These are phyloP conservation scores for Lophiostoma macrostomum DNA, from an alignment of 495 filamentous ascomycete genomes.

Conservation along the genomic window DNA sequence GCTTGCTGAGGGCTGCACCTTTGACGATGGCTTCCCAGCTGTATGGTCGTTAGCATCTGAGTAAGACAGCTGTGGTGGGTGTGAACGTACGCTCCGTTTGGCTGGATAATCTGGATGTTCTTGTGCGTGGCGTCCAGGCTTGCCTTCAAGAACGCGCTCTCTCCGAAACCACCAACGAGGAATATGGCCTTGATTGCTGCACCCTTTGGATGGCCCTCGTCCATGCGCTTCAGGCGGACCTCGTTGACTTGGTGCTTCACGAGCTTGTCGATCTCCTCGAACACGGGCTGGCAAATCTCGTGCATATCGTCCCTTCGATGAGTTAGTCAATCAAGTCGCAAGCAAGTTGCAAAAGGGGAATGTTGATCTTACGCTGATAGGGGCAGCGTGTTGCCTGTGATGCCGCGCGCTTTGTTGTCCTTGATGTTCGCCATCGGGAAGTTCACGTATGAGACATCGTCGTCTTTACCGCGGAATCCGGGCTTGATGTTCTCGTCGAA, in stretches of 20 bases:
- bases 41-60: neutral
- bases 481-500: constrained; percentile 3
- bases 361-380: neutral
- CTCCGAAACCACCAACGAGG: constrained; percentile 8
- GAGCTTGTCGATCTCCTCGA: neutral
- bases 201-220: neutral
- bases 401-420: neutral
- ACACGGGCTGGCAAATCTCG: neutral
- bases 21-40: neutral
- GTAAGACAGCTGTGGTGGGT: neutral
- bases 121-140: neutral
- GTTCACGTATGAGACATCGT: neutral
- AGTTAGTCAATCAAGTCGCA: no score
- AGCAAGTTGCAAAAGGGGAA: neutral
- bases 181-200: constrained; percentile 3
- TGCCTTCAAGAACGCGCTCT: neutral
- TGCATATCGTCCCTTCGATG: neutral
- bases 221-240: neutral
- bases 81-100: neutral
- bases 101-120: constrained; percentile 6
- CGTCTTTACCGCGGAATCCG: neutral
- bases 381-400: neutral
- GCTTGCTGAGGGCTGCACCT: neutral
- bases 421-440: neutral
- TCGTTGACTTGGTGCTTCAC: neutral